Evolutionary conservation across 768 basidiomycete species (phyloP), one percentile per base, ranked within the genome.

Genomic region (Tephrocybe sp.): DNA sequence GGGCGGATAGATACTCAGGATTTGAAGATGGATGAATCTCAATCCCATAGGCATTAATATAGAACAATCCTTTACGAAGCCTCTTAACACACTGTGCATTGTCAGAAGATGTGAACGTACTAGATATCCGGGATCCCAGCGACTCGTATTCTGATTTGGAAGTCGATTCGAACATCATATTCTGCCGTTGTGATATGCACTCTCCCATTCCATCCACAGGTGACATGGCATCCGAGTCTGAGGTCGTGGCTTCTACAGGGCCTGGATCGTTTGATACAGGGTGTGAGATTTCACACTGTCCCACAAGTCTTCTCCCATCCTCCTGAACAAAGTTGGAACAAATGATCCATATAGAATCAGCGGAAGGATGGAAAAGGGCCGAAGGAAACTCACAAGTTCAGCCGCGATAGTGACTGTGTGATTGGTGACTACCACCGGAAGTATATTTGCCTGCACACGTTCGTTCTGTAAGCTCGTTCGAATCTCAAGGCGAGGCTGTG

Each of bases 361-460:
- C 15, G 44, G 20, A 30, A 24, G 53, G 54, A 39, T 43, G 30
- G 41, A n/a, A 8, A 21, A 32, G 24, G 18, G 6, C 11, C 12
- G 33, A 30, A 12, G 70, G 75, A 62, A 24, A 83, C 89, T 61
- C n/a, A 75, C 75, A 52, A 96, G 76, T 68, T 95, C 88, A 20
- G 88, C 93, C 33, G 93, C 91, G 55, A 98, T 93, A 12, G 94
- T 97, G n/a, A 93, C 92, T 0, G 90, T 93, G 65, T 93, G 91
- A 67, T 93, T 95, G 11, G 95, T 98, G 34, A 95, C 84, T 56
- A 98, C 88, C 3, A 86, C 91, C 0, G 95, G 95, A 2, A 96
- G 72, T 51, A 98, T 95, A 54, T 86, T 81, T 10, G 90, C 86
- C 79, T 79, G 42, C 8, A 51, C 25, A 41, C 50, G 24, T 41